phyloP scores from a whole-genome alignment of 179 eudicot genomes.

The Beta lomatogona region DNA sequence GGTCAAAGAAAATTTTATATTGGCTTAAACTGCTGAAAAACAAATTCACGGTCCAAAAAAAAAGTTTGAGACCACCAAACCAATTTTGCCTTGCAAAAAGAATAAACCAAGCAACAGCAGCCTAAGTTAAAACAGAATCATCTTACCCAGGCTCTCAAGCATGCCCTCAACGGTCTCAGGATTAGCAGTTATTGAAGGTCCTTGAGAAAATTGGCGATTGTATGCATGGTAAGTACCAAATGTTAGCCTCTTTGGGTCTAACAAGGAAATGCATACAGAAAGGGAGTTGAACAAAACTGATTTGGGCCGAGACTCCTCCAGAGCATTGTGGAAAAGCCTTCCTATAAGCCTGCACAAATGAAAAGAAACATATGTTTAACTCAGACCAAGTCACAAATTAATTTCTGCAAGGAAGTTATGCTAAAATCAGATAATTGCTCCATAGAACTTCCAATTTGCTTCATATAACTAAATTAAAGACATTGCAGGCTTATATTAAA shows the following conservation, averaged over 20 bases:
- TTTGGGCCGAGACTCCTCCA: conserved; percentile 85
- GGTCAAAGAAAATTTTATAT: not conserved
- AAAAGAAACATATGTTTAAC: conserved; percentile 13
- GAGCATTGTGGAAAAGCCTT: conserved; percentile 80
- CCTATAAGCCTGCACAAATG: conserved; percentile 70
- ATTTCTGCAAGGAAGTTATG: not conserved
- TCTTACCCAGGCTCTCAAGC: conserved; percentile 81
- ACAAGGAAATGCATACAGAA: conserved; percentile 87
- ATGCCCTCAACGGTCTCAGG: conserved; percentile 90
- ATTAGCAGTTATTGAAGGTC: conserved; percentile 57
- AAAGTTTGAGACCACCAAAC: not conserved
- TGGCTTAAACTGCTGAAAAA: not conserved
- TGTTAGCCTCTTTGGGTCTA: conserved; percentile 83
- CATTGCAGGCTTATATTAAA: not conserved
- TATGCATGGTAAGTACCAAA: conserved; percentile 67
- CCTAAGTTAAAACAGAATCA: not conserved
- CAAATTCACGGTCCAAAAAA: not conserved
- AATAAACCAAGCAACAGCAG: not conserved
- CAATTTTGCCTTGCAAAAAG: not conserved
- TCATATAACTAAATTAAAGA: not conserved
- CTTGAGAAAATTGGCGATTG: conserved; percentile 69
- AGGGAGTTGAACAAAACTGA: conserved; percentile 92
- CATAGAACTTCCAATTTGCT: not conserved
- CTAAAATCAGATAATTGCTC: conserved; percentile 5
- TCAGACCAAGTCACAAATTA: not conserved